These are phyloP conservation scores for Wolfiporia cocos DNA, from an alignment of 1,284 basidiomycete genomes.

Conservation along the genomic window DNA sequence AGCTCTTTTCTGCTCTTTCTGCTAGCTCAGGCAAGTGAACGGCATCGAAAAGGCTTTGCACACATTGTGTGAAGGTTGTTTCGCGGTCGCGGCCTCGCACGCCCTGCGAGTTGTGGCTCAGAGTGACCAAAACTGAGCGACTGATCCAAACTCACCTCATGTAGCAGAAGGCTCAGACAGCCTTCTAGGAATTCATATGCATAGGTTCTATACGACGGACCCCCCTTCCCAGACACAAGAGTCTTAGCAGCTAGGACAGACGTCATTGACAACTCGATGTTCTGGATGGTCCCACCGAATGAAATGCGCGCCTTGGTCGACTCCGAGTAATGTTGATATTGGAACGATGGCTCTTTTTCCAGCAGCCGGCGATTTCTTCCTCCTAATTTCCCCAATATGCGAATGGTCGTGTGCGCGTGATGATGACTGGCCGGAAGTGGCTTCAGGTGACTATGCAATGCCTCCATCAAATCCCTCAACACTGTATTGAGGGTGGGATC, in stretches of 20 bases:
- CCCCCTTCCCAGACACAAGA: slow-evolving; percentile 45
- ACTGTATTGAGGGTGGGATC: slow-evolving; percentile 96
- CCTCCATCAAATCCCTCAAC: slow-evolving; percentile 91
- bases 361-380: slow-evolving; percentile 90
- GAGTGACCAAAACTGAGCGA: background rate
- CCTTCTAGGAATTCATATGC: slow-evolving; percentile 80
- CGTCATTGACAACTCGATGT: slow-evolving; percentile 68
- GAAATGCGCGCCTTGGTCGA: slow-evolving; percentile 67
- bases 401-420: slow-evolving; percentile 93
- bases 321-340: slow-evolving; percentile 67
- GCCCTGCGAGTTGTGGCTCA: slow-evolving; percentile 40
- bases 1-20: slow-evolving; percentile 61
- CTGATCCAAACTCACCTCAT: slow-evolving; percentile 56
- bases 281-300: slow-evolving; percentile 68
- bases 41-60: slow-evolving; percentile 81
- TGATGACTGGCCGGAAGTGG: slow-evolving; percentile 89
- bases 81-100: slow-evolving; percentile 71
- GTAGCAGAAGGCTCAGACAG: slow-evolving; percentile 66
- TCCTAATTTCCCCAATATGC: slow-evolving; percentile 96
- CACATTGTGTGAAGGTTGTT: slow-evolving; percentile 60
- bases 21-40: slow-evolving; percentile 67
- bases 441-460: slow-evolving; percentile 85
- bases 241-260: slow-evolving; percentile 68
- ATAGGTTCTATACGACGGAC: slow-evolving; percentile 60
- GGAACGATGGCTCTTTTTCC: slow-evolving; percentile 75